Evolutionary conservation across 805 yeast genomes (phyloP).

Genomic region (Phaffomyces opuntiae): DNA sequence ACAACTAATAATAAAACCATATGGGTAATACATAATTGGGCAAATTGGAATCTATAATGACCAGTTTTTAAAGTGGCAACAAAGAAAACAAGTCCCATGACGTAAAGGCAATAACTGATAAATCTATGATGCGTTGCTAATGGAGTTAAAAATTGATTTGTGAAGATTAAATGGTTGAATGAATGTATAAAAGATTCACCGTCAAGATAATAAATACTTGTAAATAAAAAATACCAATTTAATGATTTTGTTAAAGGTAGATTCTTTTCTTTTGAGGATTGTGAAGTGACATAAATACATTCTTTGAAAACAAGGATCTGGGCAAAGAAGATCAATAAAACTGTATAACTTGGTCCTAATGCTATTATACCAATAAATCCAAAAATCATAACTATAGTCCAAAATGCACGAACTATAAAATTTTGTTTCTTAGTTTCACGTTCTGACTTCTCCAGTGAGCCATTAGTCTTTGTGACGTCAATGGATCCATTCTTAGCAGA

Average conservation of each 20-base stretch:
- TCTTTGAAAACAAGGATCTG: slow-evolving; percentile 87
- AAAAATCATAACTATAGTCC: slow-evolving; percentile 89
- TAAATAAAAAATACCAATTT: slow-evolving; percentile 86
- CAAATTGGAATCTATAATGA: slow-evolving; percentile 84
- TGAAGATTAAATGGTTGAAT: slow-evolving; percentile 45
- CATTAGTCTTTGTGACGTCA: neutral
- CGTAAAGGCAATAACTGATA: slow-evolving; percentile 75
- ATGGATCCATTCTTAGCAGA: neutral
- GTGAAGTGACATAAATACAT: slow-evolving; percentile 77
- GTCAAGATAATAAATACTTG: slow-evolving; percentile 86
- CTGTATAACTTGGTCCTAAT: slow-evolving; percentile 81
- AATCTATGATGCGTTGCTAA: slow-evolving; percentile 76
- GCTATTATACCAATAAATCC: slow-evolving; percentile 64
- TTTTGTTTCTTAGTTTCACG: slow-evolving; percentile 68
- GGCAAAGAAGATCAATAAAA: slow-evolving; percentile 59
- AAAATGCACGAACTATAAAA: slow-evolving; percentile 78
- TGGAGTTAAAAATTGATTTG: slow-evolving; percentile 46
- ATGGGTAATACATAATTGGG: slow-evolving; percentile 88
- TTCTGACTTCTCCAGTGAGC: neutral
- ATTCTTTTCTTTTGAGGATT: slow-evolving; percentile 74
- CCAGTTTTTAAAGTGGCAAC: slow-evolving; percentile 88
- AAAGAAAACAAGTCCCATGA: slow-evolving; percentile 83
- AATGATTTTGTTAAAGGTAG: slow-evolving; percentile 76
- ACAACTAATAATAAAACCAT: slow-evolving; percentile 88
- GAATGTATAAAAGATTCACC: slow-evolving; percentile 75